Percentiles rank a stretch among this genome's conserved stretches.
Evolutionary conservation across 495 filamentous ascomycete species (phyloP).

Genomic region (Penicillium egyptiacum): DNA sequence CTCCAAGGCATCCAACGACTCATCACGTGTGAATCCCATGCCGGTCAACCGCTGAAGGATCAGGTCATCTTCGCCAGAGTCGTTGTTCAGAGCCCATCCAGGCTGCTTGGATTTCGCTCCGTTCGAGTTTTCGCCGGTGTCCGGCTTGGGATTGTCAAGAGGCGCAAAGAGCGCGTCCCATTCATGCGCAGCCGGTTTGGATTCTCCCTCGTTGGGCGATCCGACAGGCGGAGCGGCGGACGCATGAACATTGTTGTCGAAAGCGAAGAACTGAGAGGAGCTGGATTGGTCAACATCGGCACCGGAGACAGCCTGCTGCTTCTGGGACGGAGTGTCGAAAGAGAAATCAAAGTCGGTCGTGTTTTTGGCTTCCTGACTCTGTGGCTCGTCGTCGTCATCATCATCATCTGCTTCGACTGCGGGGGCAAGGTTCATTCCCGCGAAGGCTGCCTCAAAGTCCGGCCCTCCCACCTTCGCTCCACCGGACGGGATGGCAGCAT

Average conservation of each 20-base stretch:
- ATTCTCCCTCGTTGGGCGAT: slow-evolving; percentile 30
- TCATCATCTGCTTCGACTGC: slow-evolving; percentile 80
- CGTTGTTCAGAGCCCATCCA: slow-evolving; percentile 68
- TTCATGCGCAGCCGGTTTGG: slow-evolving; percentile 58
- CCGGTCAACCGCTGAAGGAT: slow-evolving; percentile 85
- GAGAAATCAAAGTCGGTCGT: slow-evolving; percentile 69
- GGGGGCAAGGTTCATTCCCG: slow-evolving; percentile 62
- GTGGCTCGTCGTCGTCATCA: slow-evolving; percentile 63
- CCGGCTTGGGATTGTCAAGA: slow-evolving; percentile 58
- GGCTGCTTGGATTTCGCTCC: slow-evolving; percentile 43
- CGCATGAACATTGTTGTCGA: slow-evolving; percentile 54
- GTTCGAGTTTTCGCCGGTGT: slow-evolving; percentile 28
- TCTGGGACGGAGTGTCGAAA: slow-evolving; percentile 53
- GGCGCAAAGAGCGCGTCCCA: slow-evolving; percentile 95
- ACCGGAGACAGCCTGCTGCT: slow-evolving; percentile 24
- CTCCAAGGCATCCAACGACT: slow-evolving; percentile 82
- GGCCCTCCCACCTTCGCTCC: slow-evolving; percentile 40
- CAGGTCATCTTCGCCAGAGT: slow-evolving; percentile 82
- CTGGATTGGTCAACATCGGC: slow-evolving; percentile 21
- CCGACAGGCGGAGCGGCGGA: slow-evolving; percentile 26
- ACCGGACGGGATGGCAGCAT: slow-evolving; percentile 19
- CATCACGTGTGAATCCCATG: slow-evolving; percentile 83
- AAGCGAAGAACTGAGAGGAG: slow-evolving; percentile 45
- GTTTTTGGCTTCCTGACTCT: slow-evolving; percentile 41
- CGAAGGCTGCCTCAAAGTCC: slow-evolving; percentile 91